These are phyloP conservation scores for Leucocoprinus leucothites DNA, from an alignment of 768 basidiomycete species.

Conservation along the genomic window DNA sequence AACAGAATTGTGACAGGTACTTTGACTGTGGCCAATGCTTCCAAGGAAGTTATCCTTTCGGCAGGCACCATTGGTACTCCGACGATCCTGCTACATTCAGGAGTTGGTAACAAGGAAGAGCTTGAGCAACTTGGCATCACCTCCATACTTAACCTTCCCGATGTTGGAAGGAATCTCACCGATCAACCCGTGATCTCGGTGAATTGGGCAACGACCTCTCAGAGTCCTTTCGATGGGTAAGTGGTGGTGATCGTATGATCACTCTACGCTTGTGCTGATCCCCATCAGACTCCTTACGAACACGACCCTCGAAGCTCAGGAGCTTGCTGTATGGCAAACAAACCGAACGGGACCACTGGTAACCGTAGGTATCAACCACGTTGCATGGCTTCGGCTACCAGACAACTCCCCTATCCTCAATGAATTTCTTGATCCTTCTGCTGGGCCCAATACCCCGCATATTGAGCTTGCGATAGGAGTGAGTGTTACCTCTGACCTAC, in stretches of 20 bases:
- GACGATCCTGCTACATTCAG: constrained; percentile 32
- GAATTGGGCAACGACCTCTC: constrained; percentile 24
- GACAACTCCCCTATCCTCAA: constrained; percentile 20
- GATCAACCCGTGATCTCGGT: constrained; percentile 29
- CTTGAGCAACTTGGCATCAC: constrained; percentile 23
- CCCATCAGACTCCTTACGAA: constrained; percentile 19
- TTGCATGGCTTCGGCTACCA: constrained; percentile 21
- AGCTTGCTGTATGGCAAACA: constrained; percentile 20
- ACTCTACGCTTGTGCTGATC: not conserved
- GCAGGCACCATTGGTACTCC: constrained; percentile 36
- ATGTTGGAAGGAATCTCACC: constrained; percentile 35
- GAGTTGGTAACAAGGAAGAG: constrained; percentile 28
- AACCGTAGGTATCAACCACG: constrained; percentile 19
- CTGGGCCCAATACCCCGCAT: constrained; percentile 23
- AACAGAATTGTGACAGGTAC: not conserved
- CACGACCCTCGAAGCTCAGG: constrained; percentile 19
- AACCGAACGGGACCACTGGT: constrained; percentile 22
- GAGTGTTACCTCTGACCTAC: not conserved
- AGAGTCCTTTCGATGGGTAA: constrained; percentile 24
- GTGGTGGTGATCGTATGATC: not conserved
- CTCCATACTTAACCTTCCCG: constrained; percentile 27
- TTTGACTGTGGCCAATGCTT: constrained; percentile 26
- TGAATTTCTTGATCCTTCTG: constrained; percentile 19
- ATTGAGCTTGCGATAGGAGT: constrained; percentile 18
- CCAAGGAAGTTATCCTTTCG: constrained; percentile 51